Conservation (phyloP, 2,329 filamentous ascomycete species). For the Chrysosporium keratinophilum region DNA sequence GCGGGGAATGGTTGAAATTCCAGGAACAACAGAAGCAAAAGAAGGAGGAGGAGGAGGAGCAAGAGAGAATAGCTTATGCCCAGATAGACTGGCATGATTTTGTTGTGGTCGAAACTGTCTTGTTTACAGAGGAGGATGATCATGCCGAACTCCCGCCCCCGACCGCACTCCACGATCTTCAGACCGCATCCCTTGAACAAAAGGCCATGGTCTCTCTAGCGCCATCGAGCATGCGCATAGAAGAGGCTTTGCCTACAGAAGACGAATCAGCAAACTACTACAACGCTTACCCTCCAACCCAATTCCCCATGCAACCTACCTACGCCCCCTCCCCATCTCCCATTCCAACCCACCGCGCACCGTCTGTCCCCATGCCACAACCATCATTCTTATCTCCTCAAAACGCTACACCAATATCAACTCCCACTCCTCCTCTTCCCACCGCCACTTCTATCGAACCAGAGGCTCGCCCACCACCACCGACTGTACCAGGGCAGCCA, state of each 20-base stretch:
- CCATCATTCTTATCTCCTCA: constrained; percentile 20
- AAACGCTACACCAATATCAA: constrained; percentile 26
- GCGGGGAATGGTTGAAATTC: constrained; percentile 77
- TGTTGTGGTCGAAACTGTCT: constrained; percentile 84
- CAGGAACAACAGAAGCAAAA: constrained; percentile 77
- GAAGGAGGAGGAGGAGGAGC: constrained; percentile 77
- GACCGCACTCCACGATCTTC: constrained; percentile 78
- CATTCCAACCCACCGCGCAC: constrained; percentile 21
- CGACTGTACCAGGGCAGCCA: constrained; percentile 23
- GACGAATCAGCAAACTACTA: constrained; percentile 48
- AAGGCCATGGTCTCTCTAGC: constrained; percentile 82
- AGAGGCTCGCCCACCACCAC: constrained; percentile 34
- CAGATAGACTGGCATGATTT: constrained; percentile 99
- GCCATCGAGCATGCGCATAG: constrained; percentile 66
- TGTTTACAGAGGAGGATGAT: constrained; percentile 84
- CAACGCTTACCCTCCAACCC: constrained; percentile 37
- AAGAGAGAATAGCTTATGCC: constrained; percentile 65
- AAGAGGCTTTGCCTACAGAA: constrained; percentile 86
- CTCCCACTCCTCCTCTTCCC: constrained; percentile 37
- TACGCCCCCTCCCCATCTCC: constrained; percentile 20
- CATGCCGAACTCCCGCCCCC: constrained; percentile 76
- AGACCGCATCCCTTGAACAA: constrained; percentile 89
- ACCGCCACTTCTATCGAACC: constrained; percentile 21
- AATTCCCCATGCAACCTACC: constrained; percentile 29
- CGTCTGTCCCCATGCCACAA: constrained; percentile 21